These are phyloP conservation scores for Penicillium sp. DNA, from an alignment of 2,329 filamentous ascomycete genomes.

Conservation along the genomic window DNA sequence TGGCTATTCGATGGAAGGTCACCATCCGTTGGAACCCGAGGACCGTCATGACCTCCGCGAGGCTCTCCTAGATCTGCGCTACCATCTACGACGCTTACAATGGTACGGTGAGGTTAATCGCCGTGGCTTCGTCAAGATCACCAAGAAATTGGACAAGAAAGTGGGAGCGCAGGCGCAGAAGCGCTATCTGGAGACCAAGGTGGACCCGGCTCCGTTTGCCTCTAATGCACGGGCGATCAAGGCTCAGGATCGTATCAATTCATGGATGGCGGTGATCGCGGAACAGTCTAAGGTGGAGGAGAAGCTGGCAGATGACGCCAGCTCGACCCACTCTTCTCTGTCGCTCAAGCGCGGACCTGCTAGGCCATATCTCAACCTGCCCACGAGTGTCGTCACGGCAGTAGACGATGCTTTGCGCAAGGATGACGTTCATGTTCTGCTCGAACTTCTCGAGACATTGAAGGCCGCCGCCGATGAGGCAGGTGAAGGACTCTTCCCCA, in stretches of 20 bases:
- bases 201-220: conserved; percentile 85
- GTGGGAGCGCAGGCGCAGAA: conserved; percentile 77
- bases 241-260: conserved; percentile 74
- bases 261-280: conserved; percentile 78
- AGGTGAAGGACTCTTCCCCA: conserved; percentile 72
- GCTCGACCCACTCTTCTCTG: conserved; percentile 67
- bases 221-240: conserved; percentile 66
- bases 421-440: conserved; percentile 45
- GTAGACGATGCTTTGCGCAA: conserved; percentile 47
- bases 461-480: conserved; percentile 58
- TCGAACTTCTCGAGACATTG: conserved; percentile 61
- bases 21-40: conserved; percentile 77
- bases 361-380: conserved; percentile 75
- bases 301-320: conserved; percentile 74
- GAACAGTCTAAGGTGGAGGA: conserved; percentile 61
- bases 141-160: conserved; percentile 98
- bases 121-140: conserved; percentile 95
- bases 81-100: conserved; percentile 85
- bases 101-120: conserved; percentile 99
- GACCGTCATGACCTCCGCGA: conserved; percentile 91
- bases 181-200: conserved; percentile 85
- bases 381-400: conserved; percentile 51
- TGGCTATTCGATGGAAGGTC: conserved; percentile 70
- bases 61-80: conserved; percentile 83
- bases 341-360: conserved; percentile 78